phyloP scores from a whole-genome alignment of 495 filamentous ascomycete species.

The Lasiosphaeria hispida region DNA sequence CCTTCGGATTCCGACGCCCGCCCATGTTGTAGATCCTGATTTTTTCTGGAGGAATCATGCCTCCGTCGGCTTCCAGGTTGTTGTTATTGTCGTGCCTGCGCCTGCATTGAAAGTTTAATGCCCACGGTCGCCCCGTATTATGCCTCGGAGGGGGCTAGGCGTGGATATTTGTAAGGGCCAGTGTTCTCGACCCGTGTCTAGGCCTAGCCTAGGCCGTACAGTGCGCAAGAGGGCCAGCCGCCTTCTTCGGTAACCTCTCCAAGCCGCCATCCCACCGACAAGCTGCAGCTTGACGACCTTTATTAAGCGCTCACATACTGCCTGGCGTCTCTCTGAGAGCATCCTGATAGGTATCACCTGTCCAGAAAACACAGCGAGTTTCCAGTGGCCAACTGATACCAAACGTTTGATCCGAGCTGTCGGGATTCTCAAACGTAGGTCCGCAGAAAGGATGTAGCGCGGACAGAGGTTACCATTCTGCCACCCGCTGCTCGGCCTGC shows the following conservation, averaged over 20 bases:
- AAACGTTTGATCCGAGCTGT: constrained; percentile 1
- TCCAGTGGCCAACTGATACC: too few relatives aligned
- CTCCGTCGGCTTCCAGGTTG: neutral
- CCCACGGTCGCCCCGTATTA: constrained; percentile 3
- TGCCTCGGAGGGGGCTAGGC: neutral
- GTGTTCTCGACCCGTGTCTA: neutral
- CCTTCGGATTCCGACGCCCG: too few relatives aligned
- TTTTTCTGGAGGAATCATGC: too few relatives aligned
- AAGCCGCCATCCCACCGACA: neutral
- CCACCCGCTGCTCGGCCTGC: too few relatives aligned
- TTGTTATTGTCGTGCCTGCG: neutral
- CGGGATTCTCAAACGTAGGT: neutral
- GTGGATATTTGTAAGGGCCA: constrained; percentile 1
- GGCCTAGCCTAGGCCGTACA: neutral
- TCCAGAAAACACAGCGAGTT: too few relatives aligned
- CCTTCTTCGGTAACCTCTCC: neutral
- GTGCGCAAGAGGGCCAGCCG: neutral
- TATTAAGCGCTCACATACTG: neutral
- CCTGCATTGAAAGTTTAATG: constrained; percentile 11
- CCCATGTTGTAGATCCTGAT: too few relatives aligned
- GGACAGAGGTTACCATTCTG: neutral
- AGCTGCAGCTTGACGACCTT: neutral
- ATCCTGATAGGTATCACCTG: too few relatives aligned
- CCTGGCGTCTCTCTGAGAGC: neutral
- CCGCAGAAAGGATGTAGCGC: too few relatives aligned